These are phyloP conservation scores for Cladosporium cucumerinum DNA, from an alignment of 2,329 filamentous ascomycete species.

Conservation along the genomic window DNA sequence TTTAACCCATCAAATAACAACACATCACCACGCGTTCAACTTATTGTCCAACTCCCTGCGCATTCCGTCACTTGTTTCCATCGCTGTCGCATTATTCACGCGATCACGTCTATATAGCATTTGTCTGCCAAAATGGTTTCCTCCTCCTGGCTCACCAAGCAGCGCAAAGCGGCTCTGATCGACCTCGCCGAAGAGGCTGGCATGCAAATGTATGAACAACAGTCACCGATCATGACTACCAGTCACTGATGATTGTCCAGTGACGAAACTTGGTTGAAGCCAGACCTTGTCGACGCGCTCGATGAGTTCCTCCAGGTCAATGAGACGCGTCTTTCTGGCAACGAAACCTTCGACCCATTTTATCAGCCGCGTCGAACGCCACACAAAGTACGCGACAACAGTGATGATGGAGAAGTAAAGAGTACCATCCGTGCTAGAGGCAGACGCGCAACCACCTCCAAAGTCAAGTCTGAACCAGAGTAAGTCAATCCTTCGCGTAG, in stretches of 20 bases:
- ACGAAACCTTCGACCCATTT: conserved; percentile 68
- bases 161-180: conserved; percentile 31
- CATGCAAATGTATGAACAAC: conserved; percentile 27
- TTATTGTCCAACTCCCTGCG: background rate
- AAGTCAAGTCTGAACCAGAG: conserved; percentile 37
- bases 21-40: background rate
- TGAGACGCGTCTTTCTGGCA: conserved; percentile 59
- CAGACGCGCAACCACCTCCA: conserved; percentile 32
- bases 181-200: conserved; percentile 32
- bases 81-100: conserved; percentile 48
- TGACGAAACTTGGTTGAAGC: conserved; percentile 65
- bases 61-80: background rate
- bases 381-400: conserved; percentile 42
- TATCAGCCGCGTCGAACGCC: conserved; percentile 60
- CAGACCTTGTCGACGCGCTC: conserved; percentile 71
- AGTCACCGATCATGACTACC: conserved; percentile 50
- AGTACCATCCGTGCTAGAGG: conserved; percentile 29
- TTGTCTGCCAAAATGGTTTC: conserved; percentile 14
- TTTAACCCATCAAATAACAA: no score
- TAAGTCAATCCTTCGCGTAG: conserved; percentile 23
- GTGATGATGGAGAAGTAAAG: conserved; percentile 29
- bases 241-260: conserved; percentile 18
- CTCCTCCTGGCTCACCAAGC: conserved; percentile 30
- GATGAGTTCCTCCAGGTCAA: conserved; percentile 72
- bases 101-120: conserved; percentile 40